These are phyloP conservation scores for Anthoceros angustus DNA, from an alignment of 225 moss, liverwort and hornwort species.

Conservation along the genomic window DNA sequence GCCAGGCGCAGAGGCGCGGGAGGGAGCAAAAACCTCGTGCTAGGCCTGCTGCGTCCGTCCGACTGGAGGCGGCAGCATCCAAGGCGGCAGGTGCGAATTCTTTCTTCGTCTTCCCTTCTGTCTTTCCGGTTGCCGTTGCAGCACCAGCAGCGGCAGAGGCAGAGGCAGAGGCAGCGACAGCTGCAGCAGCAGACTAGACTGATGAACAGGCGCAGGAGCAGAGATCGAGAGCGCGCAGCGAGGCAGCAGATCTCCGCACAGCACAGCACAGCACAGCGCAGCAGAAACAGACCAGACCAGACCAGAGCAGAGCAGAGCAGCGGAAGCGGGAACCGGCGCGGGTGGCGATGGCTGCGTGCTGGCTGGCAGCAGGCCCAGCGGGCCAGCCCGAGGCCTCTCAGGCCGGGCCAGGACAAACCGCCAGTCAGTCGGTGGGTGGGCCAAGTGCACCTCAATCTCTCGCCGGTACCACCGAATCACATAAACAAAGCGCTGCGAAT, in stretches of 20 bases:
- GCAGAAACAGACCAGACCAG: no score
- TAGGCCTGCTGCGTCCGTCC: not conserved
- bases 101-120: not conserved
- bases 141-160: not conserved
- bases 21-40: not conserved
- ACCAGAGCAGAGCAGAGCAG: no score
- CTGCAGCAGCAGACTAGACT: no score
- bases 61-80: not conserved
- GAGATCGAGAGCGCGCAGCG: no score
- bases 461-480: no score
- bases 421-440: no score
- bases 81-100: not conserved
- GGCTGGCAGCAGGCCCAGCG: not conserved
- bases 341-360: not conserved
- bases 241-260: no score
- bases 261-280: no score
- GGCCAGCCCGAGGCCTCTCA: not conserved
- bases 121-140: not conserved
- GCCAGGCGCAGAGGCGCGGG: not conserved
- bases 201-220: no score
- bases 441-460: no score
- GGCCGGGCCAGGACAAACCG: not conserved
- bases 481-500: no score
- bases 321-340: not conserved
- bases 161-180: no score